Percentiles rank a stretch among this genome's conserved stretches.
These are phyloP conservation scores for Besnoitia besnoiti DNA, from an alignment of 169 alveolate species.

Conservation along the genomic window DNA sequence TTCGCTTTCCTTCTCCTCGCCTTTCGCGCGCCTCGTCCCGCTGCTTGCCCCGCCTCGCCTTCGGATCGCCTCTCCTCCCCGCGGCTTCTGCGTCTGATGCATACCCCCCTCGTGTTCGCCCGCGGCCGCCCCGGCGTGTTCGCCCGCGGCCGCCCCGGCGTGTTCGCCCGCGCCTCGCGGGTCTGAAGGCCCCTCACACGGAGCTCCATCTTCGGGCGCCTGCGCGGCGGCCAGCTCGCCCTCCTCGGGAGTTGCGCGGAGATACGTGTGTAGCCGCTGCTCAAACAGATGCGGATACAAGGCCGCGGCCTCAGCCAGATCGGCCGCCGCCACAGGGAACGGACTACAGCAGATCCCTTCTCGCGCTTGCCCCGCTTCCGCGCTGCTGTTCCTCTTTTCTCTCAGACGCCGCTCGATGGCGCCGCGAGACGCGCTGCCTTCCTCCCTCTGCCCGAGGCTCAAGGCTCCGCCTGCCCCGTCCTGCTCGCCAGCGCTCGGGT, in stretches of 20 bases:
- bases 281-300: constrained; percentile 26
- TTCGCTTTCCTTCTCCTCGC: neutral
- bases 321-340: neutral
- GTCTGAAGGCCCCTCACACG: no score
- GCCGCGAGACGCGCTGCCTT: no score
- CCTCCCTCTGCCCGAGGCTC: no score
- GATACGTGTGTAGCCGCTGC: neutral
- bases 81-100: neutral
- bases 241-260: neutral
- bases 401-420: no score
- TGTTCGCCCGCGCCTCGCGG: no score
- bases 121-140: neutral
- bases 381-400: neutral
- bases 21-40: neutral
- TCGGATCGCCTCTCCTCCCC: neutral
- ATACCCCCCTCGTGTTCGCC: neutral
- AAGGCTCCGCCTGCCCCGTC: no score
- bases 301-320: neutral
- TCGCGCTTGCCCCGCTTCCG: neutral
- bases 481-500: no score
- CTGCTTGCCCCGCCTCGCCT: neutral
- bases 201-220: neutral
- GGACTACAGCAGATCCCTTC: neutral
- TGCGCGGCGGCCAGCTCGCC: neutral
- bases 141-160: neutral